A percentile compares a stretch with the other conserved stretches of the same genome.
Conservation (phyloP, 352 stramenopile genomes). For the Poterioochromonas sp. region DNA sequence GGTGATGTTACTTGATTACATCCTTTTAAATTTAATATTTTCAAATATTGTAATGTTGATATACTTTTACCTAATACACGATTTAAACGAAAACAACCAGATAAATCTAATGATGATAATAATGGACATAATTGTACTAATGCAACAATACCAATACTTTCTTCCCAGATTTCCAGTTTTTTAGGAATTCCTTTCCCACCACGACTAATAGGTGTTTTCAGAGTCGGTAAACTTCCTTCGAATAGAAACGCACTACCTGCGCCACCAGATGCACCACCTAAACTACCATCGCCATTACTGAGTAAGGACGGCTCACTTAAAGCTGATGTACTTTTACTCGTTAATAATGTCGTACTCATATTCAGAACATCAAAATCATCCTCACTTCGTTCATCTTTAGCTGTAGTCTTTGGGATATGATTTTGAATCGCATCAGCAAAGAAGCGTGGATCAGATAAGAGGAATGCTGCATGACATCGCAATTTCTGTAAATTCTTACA, state of each 20-base stretch:
- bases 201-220: no score
- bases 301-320: no score
- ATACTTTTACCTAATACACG: neutral
- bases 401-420: neutral
- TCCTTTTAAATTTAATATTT: neutral
- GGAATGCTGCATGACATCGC: neutral
- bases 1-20: slow-evolving; percentile 10
- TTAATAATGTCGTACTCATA: no score
- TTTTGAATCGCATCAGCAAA: neutral
- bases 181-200: no score
- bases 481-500: neutral
- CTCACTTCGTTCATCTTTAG: neutral
- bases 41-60: neutral
- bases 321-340: no score
- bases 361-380: no score
- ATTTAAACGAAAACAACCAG: slow-evolving; percentile 27
- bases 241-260: no score
- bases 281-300: no score
- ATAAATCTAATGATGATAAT: neutral
- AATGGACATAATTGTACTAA: slow-evolving; percentile 3
- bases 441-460: slow-evolving; percentile 17
- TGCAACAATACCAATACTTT: neutral
- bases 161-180: neutral
- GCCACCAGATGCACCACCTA: no score
- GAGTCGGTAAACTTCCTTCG: no score